These are phyloP conservation scores for Starmerella apicola DNA, from an alignment of 805 yeast genomes.

Conservation along the genomic window DNA sequence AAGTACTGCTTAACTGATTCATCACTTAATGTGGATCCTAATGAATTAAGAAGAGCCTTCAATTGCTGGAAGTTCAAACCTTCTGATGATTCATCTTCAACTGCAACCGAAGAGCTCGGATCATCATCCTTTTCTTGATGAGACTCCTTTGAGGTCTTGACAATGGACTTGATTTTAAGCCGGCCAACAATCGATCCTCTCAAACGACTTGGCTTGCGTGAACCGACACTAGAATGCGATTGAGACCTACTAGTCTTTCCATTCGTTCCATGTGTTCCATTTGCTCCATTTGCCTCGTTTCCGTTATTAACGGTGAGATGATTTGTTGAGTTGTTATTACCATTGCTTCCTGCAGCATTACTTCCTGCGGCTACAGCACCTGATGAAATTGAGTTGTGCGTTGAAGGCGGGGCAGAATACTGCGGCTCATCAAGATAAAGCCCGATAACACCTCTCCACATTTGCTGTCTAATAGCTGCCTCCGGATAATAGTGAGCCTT, in stretches of 20 bases:
- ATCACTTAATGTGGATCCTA: constrained; percentile 40
- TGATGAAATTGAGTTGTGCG: too few species aligned
- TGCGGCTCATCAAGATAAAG: constrained; percentile 32
- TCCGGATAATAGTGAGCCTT: constrained; percentile 59
- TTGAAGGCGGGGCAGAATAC: background rate
- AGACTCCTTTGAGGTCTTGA: background rate
- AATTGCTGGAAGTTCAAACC: constrained; percentile 47
- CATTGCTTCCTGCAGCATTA: too few species aligned
- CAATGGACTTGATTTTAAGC: background rate
- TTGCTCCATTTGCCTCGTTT: background rate
- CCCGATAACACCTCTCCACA: constrained; percentile 55
- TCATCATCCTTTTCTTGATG: background rate
- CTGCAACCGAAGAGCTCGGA: background rate
- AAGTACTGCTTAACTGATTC: constrained; percentile 26
- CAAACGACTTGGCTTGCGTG: background rate
- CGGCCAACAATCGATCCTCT: too few species aligned
- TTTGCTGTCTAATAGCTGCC: constrained; percentile 45
- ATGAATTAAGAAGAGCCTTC: constrained; percentile 47
- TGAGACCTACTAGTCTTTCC: background rate
- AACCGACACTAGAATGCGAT: background rate
- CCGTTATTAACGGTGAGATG: background rate
- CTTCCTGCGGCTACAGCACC: background rate
- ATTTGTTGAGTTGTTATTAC: background rate
- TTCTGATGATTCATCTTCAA: too few species aligned
- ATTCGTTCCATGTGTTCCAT: background rate